Evolutionary conservation across 345 rosid species (phyloP).

Genomic region (Passiflora organensis): DNA sequence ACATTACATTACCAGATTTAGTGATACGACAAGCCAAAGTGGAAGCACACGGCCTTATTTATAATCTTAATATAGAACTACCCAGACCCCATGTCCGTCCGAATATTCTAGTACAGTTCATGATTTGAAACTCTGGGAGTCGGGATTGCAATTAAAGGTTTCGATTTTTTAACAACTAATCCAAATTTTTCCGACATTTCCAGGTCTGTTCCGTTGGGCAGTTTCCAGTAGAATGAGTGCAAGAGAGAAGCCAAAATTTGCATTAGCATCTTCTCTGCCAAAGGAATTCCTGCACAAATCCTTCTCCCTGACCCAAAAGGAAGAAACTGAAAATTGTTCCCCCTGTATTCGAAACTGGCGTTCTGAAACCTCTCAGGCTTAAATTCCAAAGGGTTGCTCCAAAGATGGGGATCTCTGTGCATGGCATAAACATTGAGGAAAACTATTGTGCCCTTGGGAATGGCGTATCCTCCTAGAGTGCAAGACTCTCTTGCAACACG

Average conservation of each 20-base stretch:
- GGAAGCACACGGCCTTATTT: too few relatives aligned
- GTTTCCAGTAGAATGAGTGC: conserved; percentile 28
- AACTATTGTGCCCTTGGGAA: conserved; percentile 35
- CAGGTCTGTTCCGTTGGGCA: conserved; percentile 23
- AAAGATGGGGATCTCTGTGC: conserved; percentile 42
- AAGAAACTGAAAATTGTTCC: conserved; percentile 33
- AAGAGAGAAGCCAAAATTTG: conserved; percentile 32
- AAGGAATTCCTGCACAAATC: conserved; percentile 42
- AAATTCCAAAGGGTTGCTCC: conserved; percentile 42
- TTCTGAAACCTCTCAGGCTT: conserved; percentile 40
- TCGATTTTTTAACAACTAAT: neutral
- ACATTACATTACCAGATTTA: too few relatives aligned
- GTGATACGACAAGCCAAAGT: too few relatives aligned
- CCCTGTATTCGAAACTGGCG: conserved; percentile 16
- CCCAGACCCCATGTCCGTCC: too few relatives aligned
- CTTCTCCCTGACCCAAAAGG: conserved; percentile 54
- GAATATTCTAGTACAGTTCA: too few relatives aligned
- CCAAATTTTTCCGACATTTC: conserved; percentile 9
- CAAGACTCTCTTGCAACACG: conserved; percentile 28
- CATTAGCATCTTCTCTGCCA: conserved; percentile 41
- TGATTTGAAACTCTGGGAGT: conserved; percentile 31
- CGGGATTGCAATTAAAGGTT: conserved; percentile 40
- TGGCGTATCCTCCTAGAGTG: conserved; percentile 38
- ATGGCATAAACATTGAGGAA: conserved; percentile 42
- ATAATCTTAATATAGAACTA: too few relatives aligned